Conservation (phyloP, 2,329 filamentous ascomycete genomes). For the Cladosporium sp. region DNA sequence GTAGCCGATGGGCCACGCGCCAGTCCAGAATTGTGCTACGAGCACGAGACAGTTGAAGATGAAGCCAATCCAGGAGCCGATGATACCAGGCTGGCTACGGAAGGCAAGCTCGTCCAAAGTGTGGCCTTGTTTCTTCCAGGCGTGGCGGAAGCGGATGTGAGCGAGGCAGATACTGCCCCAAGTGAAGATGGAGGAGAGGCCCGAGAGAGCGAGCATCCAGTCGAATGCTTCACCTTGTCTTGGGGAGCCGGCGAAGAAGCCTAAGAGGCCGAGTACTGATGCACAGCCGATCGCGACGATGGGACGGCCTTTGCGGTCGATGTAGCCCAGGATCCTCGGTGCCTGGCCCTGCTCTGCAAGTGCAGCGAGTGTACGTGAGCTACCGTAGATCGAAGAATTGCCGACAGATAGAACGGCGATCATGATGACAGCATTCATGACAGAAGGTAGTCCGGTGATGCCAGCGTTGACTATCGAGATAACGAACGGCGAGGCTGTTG, state of each 20-base stretch:
- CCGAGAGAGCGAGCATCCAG: constrained; percentile 75
- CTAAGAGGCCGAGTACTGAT: constrained; percentile 65
- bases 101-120: constrained; percentile 63
- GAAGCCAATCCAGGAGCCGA: constrained; percentile 61
- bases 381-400: constrained; percentile 52
- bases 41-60: constrained; percentile 48
- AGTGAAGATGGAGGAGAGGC: constrained; percentile 70
- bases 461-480: constrained; percentile 60
- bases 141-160: constrained; percentile 82
- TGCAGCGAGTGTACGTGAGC: constrained; percentile 82
- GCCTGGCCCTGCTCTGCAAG: constrained; percentile 67
- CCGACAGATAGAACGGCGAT: constrained; percentile 58
- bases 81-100: constrained; percentile 51
- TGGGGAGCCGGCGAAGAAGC: constrained; percentile 67
- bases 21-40: constrained; percentile 40
- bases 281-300: constrained; percentile 64
- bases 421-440: constrained; percentile 65
- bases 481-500: constrained; percentile 59
- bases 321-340: constrained; percentile 56
- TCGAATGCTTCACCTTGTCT: constrained; percentile 62
- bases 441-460: constrained; percentile 55
- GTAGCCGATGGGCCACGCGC: constrained; percentile 22
- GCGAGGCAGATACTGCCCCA: constrained; percentile 84
- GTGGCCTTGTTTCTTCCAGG: constrained; percentile 68
- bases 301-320: constrained; percentile 78